Evolutionary conservation across 2,329 filamentous ascomycete genomes (phyloP).

Genomic region (Kalmusia sp.): DNA sequence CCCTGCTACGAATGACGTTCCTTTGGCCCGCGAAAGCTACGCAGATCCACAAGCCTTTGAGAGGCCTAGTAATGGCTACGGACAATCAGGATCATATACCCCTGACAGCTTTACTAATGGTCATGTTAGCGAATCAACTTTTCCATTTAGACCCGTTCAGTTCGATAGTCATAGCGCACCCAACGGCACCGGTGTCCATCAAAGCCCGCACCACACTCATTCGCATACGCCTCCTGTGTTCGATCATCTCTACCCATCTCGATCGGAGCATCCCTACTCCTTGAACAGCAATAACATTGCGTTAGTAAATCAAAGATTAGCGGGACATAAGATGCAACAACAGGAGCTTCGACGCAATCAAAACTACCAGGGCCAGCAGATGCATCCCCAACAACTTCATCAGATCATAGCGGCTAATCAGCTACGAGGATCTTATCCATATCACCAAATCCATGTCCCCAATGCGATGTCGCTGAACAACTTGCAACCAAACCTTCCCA

Average conservation of each 20-base stretch:
- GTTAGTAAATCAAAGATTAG: slow-evolving; percentile 58
- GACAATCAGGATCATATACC: slow-evolving; percentile 38
- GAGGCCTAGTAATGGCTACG: slow-evolving; percentile 28
- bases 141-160: slow-evolving; percentile 46
- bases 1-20: slow-evolving; percentile 27
- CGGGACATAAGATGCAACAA: slow-evolving; percentile 56
- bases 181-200: slow-evolving; percentile 50
- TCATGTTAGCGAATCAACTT: slow-evolving; percentile 38
- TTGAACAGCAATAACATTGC: slow-evolving; percentile 51
- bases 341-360: slow-evolving; percentile 45
- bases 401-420: slow-evolving; percentile 46
- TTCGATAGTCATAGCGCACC: slow-evolving; percentile 51
- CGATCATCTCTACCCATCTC: slow-evolving; percentile 53
- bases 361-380: slow-evolving; percentile 39
- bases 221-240: slow-evolving; percentile 53
- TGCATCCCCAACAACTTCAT: slow-evolving; percentile 39
- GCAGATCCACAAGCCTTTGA: slow-evolving; percentile 29
- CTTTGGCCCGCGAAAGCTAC: slow-evolving; percentile 31
- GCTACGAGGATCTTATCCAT: slow-evolving; percentile 43
- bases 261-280: slow-evolving; percentile 50
- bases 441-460: slow-evolving; percentile 43
- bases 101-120: slow-evolving; percentile 42
- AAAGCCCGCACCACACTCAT: slow-evolving; percentile 57
- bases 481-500: slow-evolving; percentile 41
- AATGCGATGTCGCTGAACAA: slow-evolving; percentile 44